Conservation (phyloP, 169 alveolate genomes). For the Cryptosporidium canis region DNA sequence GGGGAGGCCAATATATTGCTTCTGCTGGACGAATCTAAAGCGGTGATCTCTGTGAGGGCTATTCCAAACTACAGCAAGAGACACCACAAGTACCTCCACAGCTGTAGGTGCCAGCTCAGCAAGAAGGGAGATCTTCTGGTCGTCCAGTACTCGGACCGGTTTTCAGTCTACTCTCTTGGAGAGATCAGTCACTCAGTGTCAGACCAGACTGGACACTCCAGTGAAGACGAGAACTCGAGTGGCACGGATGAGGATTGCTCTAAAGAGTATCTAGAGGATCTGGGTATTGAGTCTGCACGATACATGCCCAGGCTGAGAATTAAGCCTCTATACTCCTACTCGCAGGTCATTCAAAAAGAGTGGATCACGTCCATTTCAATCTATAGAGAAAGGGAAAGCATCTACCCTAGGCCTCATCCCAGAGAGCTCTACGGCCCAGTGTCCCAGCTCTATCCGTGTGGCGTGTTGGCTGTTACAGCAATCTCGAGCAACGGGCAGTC, state of each 20-base stretch:
- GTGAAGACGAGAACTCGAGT: neutral
- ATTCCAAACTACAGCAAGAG: constrained; percentile 34
- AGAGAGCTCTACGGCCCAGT: constrained; percentile 7
- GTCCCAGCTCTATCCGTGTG: constrained; percentile 27
- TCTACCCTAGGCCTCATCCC: neutral
- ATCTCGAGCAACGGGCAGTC: constrained; percentile 32
- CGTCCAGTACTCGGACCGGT: constrained; percentile 33
- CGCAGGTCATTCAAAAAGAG: constrained; percentile 62
- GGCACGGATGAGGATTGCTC: neutral
- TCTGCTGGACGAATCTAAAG: constrained; percentile 1
- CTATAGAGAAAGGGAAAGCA: neutral
- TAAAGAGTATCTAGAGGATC: neutral
- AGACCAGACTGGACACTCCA: neutral
- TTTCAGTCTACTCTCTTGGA: constrained; percentile 22
- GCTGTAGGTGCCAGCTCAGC: neutral
- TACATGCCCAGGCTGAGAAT: neutral
- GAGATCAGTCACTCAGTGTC: neutral
- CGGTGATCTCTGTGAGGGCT: neutral
- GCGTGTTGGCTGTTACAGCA: constrained; percentile 33
- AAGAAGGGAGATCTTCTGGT: constrained; percentile 38
- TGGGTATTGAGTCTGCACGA: neutral
- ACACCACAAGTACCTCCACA: constrained; percentile 7
- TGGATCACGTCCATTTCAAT: constrained; percentile 50
- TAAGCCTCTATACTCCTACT: constrained; percentile 16
- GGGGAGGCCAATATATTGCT: neutral